Evolutionary conservation across 192 early-diverging fungal species (phyloP), one percentile per base, ranked within the genome.

Genomic region (Obelidium mucronatum): DNA sequence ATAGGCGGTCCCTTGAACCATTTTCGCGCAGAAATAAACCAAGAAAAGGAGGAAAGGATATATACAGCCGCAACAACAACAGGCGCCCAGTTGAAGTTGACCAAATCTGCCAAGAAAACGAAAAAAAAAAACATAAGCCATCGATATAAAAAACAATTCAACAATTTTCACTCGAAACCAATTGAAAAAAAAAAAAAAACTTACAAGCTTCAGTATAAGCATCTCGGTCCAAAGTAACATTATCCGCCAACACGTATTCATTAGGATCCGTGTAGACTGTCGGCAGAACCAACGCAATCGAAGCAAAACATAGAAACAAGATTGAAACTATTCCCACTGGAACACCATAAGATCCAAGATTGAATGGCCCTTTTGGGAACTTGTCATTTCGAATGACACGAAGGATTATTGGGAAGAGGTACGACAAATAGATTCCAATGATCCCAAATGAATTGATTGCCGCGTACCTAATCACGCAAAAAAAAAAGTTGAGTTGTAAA

Each of bases 391-490:
- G 3, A 2, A 66, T 24, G 4, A 67, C 74, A 8, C 74, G n/a
- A 5, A 76, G 64, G 13, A 66, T 17, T 8, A 76, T 76, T 4
- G 62, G 62, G 4, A 64, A 3, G 5, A 64, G 2, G 63, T 76
- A 76, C 2, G 74, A 5, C 62, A 76, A 42, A 51, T 76, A 76
- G 11, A 35, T 76, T 48, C 74, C 74, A 66, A 76, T 67, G 3
- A 76, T 63, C 2, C 74, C 74, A 40, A 76, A 76, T 24, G 74
- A 76, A 36, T 76, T 76, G 74, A 76, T 76, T 35, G 74, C 74
- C 3, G 39, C 42, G 30, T 40, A 73, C n/a, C n/a, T n/a, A n/a
- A n/a, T n/a, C n/a, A n/a, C n/a, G n/a, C n/a, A n/a, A n/a, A n/a
- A n/a, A n/a, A n/a, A n/a, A n/a, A n/a, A n/a, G n/a, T n/a, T n/a